phyloP scores from a whole-genome alignment of 768 basidiomycete species.

The Boletus barrowsii region DNA sequence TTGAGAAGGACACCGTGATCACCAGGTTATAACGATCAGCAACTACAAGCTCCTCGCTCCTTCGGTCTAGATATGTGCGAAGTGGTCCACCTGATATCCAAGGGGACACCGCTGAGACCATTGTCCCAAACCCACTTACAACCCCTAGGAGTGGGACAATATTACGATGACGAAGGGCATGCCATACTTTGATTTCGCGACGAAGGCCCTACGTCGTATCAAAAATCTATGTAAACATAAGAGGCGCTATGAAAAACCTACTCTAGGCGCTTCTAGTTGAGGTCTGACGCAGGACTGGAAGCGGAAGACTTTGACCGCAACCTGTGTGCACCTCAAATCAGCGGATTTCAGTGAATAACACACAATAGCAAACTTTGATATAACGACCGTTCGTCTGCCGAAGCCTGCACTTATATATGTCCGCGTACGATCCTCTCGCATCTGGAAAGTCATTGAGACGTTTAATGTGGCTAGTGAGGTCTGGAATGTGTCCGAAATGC shows the following conservation, averaged over 20 bases:
- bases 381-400: not conserved
- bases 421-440: not conserved
- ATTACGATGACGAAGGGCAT: slow-evolving; percentile 1
- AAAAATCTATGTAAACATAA: not conserved
- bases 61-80: not conserved
- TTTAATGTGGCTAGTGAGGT: not conserved
- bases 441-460: not conserved
- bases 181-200: slow-evolving; percentile 4
- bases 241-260: not conserved
- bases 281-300: not conserved
- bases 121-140: not conserved
- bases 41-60: not conserved
- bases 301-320: not conserved
- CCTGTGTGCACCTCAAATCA: not conserved
- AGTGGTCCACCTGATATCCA: not conserved
- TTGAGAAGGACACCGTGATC: not conserved
- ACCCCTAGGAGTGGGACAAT: slow-evolving; percentile 1
- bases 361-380: not conserved
- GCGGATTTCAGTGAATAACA: not conserved
- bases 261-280: not conserved
- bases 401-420: slow-evolving; percentile 1
- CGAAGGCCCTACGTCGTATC: not conserved
- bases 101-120: not conserved
- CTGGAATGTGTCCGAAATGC: not conserved
- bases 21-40: not conserved